Evolutionary conservation across 139 green algal genomes (phyloP), one percentile per base, ranked within the genome.

Genomic region (Microglena sp.): DNA sequence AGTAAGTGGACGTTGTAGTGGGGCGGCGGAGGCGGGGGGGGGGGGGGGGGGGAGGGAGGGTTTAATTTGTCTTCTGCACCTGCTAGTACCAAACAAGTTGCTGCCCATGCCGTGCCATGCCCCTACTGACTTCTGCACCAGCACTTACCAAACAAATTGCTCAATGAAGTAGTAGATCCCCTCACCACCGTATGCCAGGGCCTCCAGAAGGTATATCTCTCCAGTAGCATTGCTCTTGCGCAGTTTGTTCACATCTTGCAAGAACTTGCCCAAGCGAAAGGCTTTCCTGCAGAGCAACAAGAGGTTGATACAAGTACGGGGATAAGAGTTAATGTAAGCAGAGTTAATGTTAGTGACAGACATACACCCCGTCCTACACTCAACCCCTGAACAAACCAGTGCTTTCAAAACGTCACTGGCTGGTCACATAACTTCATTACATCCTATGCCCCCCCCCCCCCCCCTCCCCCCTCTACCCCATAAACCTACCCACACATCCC

Each of bases 81-180:
- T 50, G 40, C n/a, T n/a, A n/a, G n/a, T n/a, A n/a, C n/a, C n/a
- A n/a, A n/a, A n/a, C n/a, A n/a, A n/a, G n/a, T n/a, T n/a, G n/a
- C n/a, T n/a, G n/a, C n/a, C n/a, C n/a, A n/a, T n/a, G n/a, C n/a
- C n/a, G n/a, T n/a, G n/a, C n/a, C n/a, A n/a, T n/a, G n/a, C n/a
- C n/a, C n/a, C n/a, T n/a, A n/a, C n/a, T n/a, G n/a, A n/a, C n/a
- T n/a, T n/a, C n/a, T n/a, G n/a, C n/a, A 7, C 56, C 5, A 7
- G 5, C 5, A 54, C 56, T 44, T 24, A 87, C 86, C 87, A 94
- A 4, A 78, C 74, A 2, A 89, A 66, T 71, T 95, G 88, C 58
- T 93, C 86, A 3, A 88, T 50, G 62, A 95, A 95, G 77, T 91
- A 92, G 71, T 95, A 95, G 0, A 84, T 34, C 2, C 78, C 81